Evolutionary conservation across 495 filamentous ascomycete genomes (phyloP), one percentile per base, ranked within the genome.

Genomic region (Penicillium goetzii): DNA sequence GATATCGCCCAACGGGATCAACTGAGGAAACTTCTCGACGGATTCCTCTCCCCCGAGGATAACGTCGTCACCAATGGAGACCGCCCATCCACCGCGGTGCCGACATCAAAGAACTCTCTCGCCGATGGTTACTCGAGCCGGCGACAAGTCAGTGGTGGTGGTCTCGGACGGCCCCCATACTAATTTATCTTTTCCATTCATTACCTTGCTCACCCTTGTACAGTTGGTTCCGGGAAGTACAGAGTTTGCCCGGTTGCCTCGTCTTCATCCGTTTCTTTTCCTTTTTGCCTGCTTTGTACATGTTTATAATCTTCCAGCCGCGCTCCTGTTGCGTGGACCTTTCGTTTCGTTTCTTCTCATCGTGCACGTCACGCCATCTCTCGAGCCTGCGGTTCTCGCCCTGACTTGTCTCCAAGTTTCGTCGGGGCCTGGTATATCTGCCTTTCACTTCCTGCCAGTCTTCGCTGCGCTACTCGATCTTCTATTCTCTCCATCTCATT

Each of bases 151-250:
- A 75, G 65, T n/a, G 72, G 68, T 36, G 65, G 68, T 36, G 75
- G 75, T 30, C 72, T 82, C 43, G 78, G 80, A 53, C 75, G 77
- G 17, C 80, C 80, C 26, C 80, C 80, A 3, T 82, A 82, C 61
- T 82, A 67, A 68, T 56, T 60, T 33, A 60, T 15, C 6, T 40
- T 51, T 45, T 60, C 11, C 26, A 30, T 33, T 17, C 12, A 8
- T 34, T 19, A 12, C 51, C 40, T 33, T 62, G 32, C 49, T 56
- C 59, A 53, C 21, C 47, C 38, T 58, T 73, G 63, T 70, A 64
- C 62, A 66, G 60, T 70, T 43, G 45, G 36, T 38, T 53, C 64
- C 49, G 47, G 58, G 23, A 47, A 49, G 51, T 49, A 45, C 38
- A 51, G 49, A 38, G 12, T 56, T 33, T 52, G 34, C 30, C 51